Base-by-base conservation (phyloP, 345 rosid genomes). In the Gossypium rotundifolium region DNA sequence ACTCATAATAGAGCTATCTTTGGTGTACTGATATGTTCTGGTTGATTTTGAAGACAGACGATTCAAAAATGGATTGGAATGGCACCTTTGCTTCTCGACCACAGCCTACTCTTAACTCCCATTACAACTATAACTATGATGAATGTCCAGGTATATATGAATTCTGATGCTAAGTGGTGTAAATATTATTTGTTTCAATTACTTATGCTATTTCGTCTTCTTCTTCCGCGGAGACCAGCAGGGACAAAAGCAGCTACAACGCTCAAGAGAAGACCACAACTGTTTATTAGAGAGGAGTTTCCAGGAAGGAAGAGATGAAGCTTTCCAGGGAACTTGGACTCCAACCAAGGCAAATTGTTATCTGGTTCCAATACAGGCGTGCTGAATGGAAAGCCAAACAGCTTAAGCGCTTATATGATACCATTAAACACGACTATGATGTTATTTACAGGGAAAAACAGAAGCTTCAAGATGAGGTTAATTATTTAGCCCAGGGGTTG, bases 361-460 rank as follows among this genome's bases (percentile, higher is more conserved):
- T 92, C 54, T 94, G 98, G 98, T 94, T 94, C 74, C 98, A 92
- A 77, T 92, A 90, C 82, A 84, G 91, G 64, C 89, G 95, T 33
- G 93, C 97, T 11, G 79, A 97, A 48, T 94, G 98, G 97, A 94
- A 94, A 79, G 81, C 90, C 27, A 92, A 92, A 84, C 91, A 91
- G 77, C 92, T 92, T 9, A 95, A 88, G 76, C 87, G 85, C 72
- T 84, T 88, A 25, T 94, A 94, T 23, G 89, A 90, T 70, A 52
- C 88, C 1, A 91, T 94, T 51, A 90, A 88, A 75, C 88, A 80
- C 53, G 95, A 92, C 54, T 90, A 78, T 11, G 91, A 89, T 62
- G 80, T 52, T 73, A 83, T 92, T 52, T 84, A 84, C 48, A 80
- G 81, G 80, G 97, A 94, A 76, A 94, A 94, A 51, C 85, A 78